These are phyloP conservation scores for Cryptococcus maquisensis DNA, from an alignment of 1,284 basidiomycete species.

Conservation along the genomic window DNA sequence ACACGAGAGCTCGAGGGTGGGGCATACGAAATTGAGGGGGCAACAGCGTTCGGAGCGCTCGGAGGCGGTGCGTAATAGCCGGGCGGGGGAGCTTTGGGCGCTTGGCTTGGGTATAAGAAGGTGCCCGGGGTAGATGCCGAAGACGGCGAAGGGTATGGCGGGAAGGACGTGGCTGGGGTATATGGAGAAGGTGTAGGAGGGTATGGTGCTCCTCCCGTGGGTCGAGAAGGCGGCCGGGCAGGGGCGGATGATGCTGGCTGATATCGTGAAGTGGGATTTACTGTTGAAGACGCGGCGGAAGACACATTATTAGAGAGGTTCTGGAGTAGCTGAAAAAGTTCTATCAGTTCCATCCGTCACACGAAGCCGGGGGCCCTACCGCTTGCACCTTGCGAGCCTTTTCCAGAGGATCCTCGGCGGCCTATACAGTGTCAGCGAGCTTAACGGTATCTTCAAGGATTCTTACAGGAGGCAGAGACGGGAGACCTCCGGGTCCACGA, in stretches of 20 bases:
- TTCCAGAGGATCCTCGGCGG: constrained; percentile 31
- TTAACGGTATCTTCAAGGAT: neutral
- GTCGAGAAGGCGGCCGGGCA: neutral
- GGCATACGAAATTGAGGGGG: neutral
- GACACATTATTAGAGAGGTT: neutral
- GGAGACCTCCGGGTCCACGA: constrained; percentile 1
- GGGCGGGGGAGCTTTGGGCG: too few species aligned
- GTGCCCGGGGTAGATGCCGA: neutral
- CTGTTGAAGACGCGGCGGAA: neutral
- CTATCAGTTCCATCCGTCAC: neutral
- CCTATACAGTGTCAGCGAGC: constrained; percentile 1
- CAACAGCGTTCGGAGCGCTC: constrained; percentile 5
- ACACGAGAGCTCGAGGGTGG: neutral
- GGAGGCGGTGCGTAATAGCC: neutral
- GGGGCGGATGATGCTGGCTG: neutral
- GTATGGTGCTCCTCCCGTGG: neutral
- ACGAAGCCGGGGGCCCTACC: constrained; percentile 4
- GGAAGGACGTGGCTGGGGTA: neutral
- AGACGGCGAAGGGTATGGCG: neutral
- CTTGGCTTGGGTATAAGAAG: neutral
- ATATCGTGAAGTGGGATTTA: neutral
- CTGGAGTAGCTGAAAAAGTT: neutral
- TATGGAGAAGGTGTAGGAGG: too few species aligned
- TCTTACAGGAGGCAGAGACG: neutral
- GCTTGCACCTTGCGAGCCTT: constrained; percentile 38